Conservation (phyloP, 495 filamentous ascomycete species). For the Daldinia bambusicola region DNA sequence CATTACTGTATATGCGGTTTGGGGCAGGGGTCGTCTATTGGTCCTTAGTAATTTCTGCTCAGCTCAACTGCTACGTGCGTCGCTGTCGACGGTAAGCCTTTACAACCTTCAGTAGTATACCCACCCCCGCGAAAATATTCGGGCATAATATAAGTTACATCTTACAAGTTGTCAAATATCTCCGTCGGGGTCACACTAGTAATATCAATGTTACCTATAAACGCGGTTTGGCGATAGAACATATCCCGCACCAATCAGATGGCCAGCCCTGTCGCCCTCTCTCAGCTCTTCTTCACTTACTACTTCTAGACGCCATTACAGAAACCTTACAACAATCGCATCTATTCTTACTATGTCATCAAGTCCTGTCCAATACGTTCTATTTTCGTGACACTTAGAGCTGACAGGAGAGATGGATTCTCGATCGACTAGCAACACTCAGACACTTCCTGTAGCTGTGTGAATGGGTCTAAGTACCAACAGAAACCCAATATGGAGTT, state of each 20-base stretch:
- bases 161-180: slow-evolving; percentile 22
- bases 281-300: slow-evolving; percentile 34
- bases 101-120: slow-evolving; percentile 8
- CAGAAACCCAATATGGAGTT: background rate
- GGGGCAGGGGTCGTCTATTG: slow-evolving; percentile 17
- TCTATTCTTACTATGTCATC: slow-evolving; percentile 37
- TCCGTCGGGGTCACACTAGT: slow-evolving; percentile 30
- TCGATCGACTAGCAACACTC: background rate
- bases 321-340: slow-evolving; percentile 4
- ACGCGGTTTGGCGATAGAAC: slow-evolving; percentile 33
- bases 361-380: slow-evolving; percentile 22
- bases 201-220: slow-evolving; percentile 35
- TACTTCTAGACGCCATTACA: slow-evolving; percentile 13
- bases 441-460: slow-evolving; percentile 6
- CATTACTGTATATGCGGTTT: slow-evolving; percentile 33
- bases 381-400: slow-evolving; percentile 2
- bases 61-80: slow-evolving; percentile 6
- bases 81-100: slow-evolving; percentile 16
- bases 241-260: slow-evolving; percentile 36
- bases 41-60: slow-evolving; percentile 28
- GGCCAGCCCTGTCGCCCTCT: slow-evolving; percentile 27
- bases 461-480: background rate
- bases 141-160: slow-evolving; percentile 25
- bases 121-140: background rate
- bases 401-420: slow-evolving; percentile 11